Percentiles rank a stretch among this genome's conserved stretches.
Evolutionary conservation across 2,329 filamentous ascomycete genomes (phyloP).

Genomic region (Trichophyton simii): DNA sequence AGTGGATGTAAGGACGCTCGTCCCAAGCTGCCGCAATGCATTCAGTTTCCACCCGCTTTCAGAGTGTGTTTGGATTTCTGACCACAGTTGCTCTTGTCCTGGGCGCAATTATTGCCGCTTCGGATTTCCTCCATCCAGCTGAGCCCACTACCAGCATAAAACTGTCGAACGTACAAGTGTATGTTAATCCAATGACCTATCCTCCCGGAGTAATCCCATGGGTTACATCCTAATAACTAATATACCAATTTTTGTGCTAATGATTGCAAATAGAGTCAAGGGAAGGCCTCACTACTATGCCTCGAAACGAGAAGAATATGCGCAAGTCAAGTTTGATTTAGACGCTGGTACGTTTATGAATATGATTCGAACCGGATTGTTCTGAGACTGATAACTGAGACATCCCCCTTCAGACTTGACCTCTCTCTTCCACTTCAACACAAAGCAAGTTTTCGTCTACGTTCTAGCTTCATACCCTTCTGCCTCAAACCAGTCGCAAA

Average conservation of each 20-base stretch:
- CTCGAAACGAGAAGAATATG: conserved; percentile 86
- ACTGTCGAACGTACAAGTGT: conserved; percentile 67
- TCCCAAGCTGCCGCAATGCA: conserved; percentile 53
- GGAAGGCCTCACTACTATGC: conserved; percentile 95
- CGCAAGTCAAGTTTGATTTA: conserved; percentile 83
- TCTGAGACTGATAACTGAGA: neutral
- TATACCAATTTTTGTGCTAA: neutral
- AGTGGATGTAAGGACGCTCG: neutral
- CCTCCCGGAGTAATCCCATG: no score
- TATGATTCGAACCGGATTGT: neutral
- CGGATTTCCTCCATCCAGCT: conserved; percentile 52
- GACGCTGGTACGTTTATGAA: conserved; percentile 48
- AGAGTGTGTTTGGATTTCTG: conserved; percentile 96
- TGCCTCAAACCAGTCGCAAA: conserved; percentile 26
- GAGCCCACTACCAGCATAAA: conserved; percentile 40
- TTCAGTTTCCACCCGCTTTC: conserved; percentile 68
- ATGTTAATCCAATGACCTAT: conserved; percentile 23
- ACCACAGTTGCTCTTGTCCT: conserved; percentile 82
- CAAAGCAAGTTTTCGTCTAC: conserved; percentile 95
- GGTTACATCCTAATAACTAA: neutral
- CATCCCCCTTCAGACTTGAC: conserved; percentile 51
- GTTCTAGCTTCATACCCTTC: conserved; percentile 62
- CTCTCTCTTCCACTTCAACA: conserved; percentile 97
- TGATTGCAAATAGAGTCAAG: conserved; percentile 49
- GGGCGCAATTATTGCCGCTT: conserved; percentile 65